Base-by-base conservation (phyloP, 2,329 filamentous ascomycete species). In the Basipetospora chlamydospora region DNA sequence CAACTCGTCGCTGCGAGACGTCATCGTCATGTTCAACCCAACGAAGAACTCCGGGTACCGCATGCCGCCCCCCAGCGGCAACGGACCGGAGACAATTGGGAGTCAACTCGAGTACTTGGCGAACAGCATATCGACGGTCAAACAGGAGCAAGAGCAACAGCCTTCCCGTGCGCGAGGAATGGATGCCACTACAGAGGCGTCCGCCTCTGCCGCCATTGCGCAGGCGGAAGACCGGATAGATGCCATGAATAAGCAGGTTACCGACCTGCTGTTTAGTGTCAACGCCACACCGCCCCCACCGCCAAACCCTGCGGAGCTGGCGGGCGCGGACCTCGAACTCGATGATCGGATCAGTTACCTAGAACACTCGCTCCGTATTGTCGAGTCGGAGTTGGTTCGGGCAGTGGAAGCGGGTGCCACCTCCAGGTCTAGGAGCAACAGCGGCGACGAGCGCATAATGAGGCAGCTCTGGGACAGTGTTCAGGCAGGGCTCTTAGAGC, bases 21-120 rank as follows among this genome's bases (percentile, higher is more conserved):
- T 82, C 40, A 72, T 88, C 46, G 59, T 80, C 10, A 64, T 66
- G 34, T 67, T 70, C 40, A 74, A 80, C 49, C 74, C 77, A 2
- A 59, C 59, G 12, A 63, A 63, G 40, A 67, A 70, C 43, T 47
- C 48, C 23, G 55, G 58, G 29, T 73, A 67, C 42, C 48, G 53
- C 7, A 49, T 56, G 6, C 63, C 66, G 1, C 64, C 67, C 0
- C 45, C 53, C 12, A 52, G 49, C 10, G 52, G 46, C 18, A 26
- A 41, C 11, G 36, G 28, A 42, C 55, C 67, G 6, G 60, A 64
- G 13, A 56, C 64, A 39, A 53, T 78, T 16, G 54, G 55, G 20
- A 60, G 50, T 26, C 79, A 87, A 48, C 55, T 90, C 15, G 72
- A 78, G 28, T 87, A 85, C 47, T 62, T 92, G 3, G 75, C 81